Percentiles rank a stretch among this genome's conserved stretches.
Evolutionary conservation across 2,329 filamentous ascomycete genomes (phyloP).

Genomic region (Aspergillus sp.): DNA sequence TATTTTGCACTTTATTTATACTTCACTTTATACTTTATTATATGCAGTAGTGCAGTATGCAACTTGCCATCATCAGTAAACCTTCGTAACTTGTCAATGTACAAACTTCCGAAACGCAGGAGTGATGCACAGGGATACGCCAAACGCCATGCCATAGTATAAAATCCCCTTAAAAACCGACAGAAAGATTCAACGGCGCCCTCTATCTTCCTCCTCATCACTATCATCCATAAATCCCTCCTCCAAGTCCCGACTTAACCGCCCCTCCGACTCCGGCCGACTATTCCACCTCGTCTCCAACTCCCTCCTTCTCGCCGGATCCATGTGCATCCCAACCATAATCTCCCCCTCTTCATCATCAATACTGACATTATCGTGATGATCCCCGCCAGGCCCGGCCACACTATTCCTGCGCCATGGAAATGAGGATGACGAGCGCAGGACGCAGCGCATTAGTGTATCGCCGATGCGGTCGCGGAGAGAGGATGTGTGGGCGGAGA

Average conservation of each 20-base stretch:
- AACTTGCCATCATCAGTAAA: too few species aligned
- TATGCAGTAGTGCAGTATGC: too few species aligned
- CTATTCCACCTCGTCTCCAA: conserved; percentile 39
- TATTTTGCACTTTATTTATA: background rate
- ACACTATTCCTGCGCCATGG: conserved; percentile 40
- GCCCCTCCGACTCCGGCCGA: conserved; percentile 38
- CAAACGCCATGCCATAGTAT: background rate
- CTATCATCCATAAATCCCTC: conserved; percentile 69
- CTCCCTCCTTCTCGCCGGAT: conserved; percentile 39
- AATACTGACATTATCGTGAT: conserved; percentile 51
- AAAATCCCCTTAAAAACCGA: background rate
- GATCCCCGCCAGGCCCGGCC: conserved; percentile 21
- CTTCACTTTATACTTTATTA: too few species aligned
- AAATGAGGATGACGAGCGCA: conserved; percentile 25
- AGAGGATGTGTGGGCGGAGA: conserved; percentile 47
- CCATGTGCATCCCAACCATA: conserved; percentile 49
- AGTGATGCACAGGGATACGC: too few species aligned
- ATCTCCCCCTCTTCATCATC: conserved; percentile 61
- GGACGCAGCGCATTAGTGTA: conserved; percentile 36
- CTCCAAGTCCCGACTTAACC: conserved; percentile 74
- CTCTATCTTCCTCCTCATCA: conserved; percentile 48
- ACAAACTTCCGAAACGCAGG: too few species aligned
- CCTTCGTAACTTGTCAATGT: too few species aligned
- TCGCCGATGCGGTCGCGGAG: conserved; percentile 43
- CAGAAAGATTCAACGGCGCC: conserved; percentile 12